These are phyloP conservation scores for Syncephalastrum monosporum DNA, from an alignment of 371 early-diverging fungal genomes.

Conservation along the genomic window DNA sequence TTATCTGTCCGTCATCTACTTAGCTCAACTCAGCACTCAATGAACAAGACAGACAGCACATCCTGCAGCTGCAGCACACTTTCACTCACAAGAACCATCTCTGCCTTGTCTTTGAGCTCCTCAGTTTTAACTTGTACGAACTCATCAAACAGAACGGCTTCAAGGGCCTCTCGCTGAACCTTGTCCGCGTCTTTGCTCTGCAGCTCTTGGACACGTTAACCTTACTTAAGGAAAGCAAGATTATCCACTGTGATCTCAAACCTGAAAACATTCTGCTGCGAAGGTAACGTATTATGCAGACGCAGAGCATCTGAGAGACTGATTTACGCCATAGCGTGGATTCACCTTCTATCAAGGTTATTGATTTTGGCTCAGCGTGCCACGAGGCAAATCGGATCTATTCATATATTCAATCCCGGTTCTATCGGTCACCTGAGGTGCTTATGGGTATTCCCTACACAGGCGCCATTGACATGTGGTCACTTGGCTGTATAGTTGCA, in stretches of 20 bases:
- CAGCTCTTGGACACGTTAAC: slow-evolving; percentile 87
- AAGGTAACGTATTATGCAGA: slow-evolving; percentile 44
- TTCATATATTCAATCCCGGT: slow-evolving; percentile 97
- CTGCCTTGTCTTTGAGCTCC: slow-evolving; percentile 94
- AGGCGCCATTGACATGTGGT: slow-evolving; percentile 99
- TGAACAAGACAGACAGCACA: slow-evolving; percentile 75
- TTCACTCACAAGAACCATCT: slow-evolving; percentile 94
- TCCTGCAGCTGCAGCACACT: slow-evolving; percentile 83
- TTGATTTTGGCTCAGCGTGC: slow-evolving; percentile 98
- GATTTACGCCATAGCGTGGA: slow-evolving; percentile 51
- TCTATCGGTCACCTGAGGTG: slow-evolving; percentile 98
- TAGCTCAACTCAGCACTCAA: slow-evolving; percentile 82
- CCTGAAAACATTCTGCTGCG: slow-evolving; percentile 95
- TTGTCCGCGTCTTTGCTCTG: slow-evolving; percentile 81
- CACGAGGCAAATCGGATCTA: slow-evolving; percentile 87
- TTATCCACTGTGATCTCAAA: slow-evolving; percentile 98
- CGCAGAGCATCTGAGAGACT: neutral
- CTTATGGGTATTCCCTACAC: slow-evolving; percentile 92
- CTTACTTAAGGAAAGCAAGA: slow-evolving; percentile 79
- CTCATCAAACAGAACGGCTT: slow-evolving; percentile 95
- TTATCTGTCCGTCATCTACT: too few relatives aligned
- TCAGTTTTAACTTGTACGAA: slow-evolving; percentile 96
- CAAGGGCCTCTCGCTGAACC: slow-evolving; percentile 86
- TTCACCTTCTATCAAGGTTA: slow-evolving; percentile 91
- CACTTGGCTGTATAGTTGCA: slow-evolving; percentile 97